Percentiles rank a stretch among this genome's conserved stretches.
Evolutionary conservation across 2,329 filamentous ascomycete genomes (phyloP).

Genomic region (Zymoseptoria pseudotritici): DNA sequence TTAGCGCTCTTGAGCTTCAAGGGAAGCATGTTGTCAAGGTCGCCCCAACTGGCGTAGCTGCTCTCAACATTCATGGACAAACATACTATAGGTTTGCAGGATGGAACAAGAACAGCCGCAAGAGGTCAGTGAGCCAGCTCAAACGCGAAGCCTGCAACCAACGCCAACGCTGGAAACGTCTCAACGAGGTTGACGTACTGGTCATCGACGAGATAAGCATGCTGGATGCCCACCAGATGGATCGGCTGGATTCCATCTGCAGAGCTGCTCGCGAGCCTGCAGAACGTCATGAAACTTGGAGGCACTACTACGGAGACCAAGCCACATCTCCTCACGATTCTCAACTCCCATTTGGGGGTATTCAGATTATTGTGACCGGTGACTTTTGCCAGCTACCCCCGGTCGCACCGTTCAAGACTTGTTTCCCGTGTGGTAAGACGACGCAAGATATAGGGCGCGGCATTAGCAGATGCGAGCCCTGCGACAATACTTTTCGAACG

Average conservation of each 20-base stretch:
- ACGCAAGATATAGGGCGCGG: background rate
- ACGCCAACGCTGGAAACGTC: slow-evolving; percentile 28
- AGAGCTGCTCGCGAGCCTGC: slow-evolving; percentile 30
- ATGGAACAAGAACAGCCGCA: slow-evolving; percentile 43
- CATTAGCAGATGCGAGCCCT: background rate
- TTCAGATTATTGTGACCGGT: slow-evolving; percentile 39
- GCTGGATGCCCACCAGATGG: slow-evolving; percentile 50
- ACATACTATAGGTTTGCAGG: slow-evolving; percentile 53
- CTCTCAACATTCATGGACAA: slow-evolving; percentile 48
- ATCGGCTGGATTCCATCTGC: slow-evolving; percentile 45
- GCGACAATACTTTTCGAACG: background rate
- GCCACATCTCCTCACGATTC: background rate
- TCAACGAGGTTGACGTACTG: slow-evolving; percentile 43
- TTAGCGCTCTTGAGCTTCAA: slow-evolving; percentile 29
- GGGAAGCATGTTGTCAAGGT: slow-evolving; percentile 42
- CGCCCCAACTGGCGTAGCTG: slow-evolving; percentile 54
- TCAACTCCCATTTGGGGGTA: slow-evolving; percentile 37
- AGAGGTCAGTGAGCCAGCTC: slow-evolving; percentile 29
- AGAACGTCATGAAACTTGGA: background rate
- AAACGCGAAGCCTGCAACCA: slow-evolving; percentile 21
- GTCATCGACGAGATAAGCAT: slow-evolving; percentile 62
- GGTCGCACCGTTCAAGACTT: slow-evolving; percentile 49
- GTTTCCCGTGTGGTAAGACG: slow-evolving; percentile 41
- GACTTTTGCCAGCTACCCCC: slow-evolving; percentile 58
- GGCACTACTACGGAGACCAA: background rate